phyloP scores from a whole-genome alignment of 768 basidiomycete species.

The Dendrothele bispora region DNA sequence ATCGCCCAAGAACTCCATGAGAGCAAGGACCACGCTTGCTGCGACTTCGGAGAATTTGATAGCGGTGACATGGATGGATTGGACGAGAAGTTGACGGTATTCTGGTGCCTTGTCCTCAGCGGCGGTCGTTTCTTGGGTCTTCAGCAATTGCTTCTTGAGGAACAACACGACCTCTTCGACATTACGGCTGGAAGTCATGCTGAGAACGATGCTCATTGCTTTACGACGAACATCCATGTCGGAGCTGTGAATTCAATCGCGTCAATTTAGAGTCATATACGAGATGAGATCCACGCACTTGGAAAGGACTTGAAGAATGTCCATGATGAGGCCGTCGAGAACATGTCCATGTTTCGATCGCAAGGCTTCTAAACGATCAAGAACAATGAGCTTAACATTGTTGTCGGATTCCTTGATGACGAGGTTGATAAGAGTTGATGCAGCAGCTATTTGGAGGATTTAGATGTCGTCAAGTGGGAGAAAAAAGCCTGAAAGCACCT shows the following conservation, averaged over 20 bases:
- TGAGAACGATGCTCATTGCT: slow-evolving; percentile 85
- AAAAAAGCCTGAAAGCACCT: slow-evolving; percentile 46
- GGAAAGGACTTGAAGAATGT: slow-evolving; percentile 86
- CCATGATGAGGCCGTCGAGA: slow-evolving; percentile 91
- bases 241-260: slow-evolving; percentile 46
- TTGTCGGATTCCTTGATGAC: slow-evolving; percentile 97
- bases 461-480: neutral
- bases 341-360: slow-evolving; percentile 86
- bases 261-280: neutral
- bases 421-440: slow-evolving; percentile 83
- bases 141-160: slow-evolving; percentile 96
- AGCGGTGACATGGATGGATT: slow-evolving; percentile 95
- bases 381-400: slow-evolving; percentile 97
- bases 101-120: slow-evolving; percentile 96
- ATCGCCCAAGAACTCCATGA: slow-evolving; percentile 94
- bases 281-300: slow-evolving; percentile 43
- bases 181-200: slow-evolving; percentile 91
- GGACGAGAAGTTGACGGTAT: slow-evolving; percentile 94
- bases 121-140: slow-evolving; percentile 71
- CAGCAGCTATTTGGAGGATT: slow-evolving; percentile 63
- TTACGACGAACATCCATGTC: slow-evolving; percentile 97
- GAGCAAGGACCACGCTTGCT: slow-evolving; percentile 88
- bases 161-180: slow-evolving; percentile 96
- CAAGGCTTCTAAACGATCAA: slow-evolving; percentile 84
- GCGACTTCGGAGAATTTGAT: slow-evolving; percentile 97